Evolutionary conservation across 306 rosid genomes (phyloP), one percentile per base, ranked within the genome.

Genomic region (Malus sylvestris): DNA sequence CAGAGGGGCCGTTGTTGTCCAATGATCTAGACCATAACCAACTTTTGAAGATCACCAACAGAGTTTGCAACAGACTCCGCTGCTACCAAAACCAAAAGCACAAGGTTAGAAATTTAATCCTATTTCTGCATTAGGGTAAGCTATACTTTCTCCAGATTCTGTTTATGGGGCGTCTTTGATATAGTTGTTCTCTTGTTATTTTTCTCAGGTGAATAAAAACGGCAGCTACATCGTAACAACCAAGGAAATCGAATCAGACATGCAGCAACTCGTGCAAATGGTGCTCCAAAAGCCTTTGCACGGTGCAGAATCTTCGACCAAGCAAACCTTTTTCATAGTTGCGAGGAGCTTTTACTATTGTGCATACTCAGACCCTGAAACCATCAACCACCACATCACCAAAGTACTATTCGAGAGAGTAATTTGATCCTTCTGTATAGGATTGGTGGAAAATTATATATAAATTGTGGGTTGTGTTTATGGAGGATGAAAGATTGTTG

Each of bases 401-500:
- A 85, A 87, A 87, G 93, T 92, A 59, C 92, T 95, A 49, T 92
- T 90, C 77, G 87, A 95, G 81, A 83, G 84, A 88, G 90, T 88
- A n/a, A 70, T 80, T 33, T 91, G 73, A 30, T 44, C 3, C 35
- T 38, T 78, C 46, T 71, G 8, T 45, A 40, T 45, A 32, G 4
- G 40, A 78, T 18, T 59, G 44, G 0, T 40, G 11, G 9, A 40
- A 40, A 40, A 40, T 4, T 40, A 0, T 40, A 0, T 40, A 40
- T 40, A 40, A 40, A 7, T 7, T 8, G 10, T 40, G 44, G 44
- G 44, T 8, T 40, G 8, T 40, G 44, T 0, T 40, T 33, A 5
- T 33, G 35, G 35, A 30, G 46, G 15, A 44, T 44, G 49, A 44
- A 30, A 29, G 32, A 25, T 25, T 25, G 25, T 25, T 25, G 25